Evolutionary conservation across 306 rosid genomes (phyloP).

Genomic region (Acacia melanoxylon): DNA sequence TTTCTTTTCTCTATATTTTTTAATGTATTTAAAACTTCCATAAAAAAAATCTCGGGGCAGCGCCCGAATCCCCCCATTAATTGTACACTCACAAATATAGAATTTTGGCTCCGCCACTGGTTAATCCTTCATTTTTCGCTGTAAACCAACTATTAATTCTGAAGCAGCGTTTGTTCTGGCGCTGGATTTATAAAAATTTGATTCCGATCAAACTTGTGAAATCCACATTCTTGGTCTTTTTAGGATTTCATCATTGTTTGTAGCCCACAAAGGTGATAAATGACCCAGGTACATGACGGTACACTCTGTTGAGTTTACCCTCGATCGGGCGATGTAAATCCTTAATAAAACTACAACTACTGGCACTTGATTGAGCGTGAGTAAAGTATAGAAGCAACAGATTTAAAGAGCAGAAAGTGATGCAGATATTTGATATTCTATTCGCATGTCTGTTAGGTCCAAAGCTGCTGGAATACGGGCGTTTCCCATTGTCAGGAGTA

Average conservation of each 20-base stretch:
- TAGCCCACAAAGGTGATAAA: neutral
- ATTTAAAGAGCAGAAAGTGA: slow-evolving; percentile 26
- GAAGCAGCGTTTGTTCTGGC: neutral
- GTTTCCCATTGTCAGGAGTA: slow-evolving; percentile 23
- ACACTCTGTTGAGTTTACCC: neutral
- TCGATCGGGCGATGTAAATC: neutral
- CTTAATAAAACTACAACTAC: neutral
- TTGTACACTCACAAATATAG: no score
- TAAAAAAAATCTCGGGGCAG: no score
- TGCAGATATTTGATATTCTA: slow-evolving; percentile 22
- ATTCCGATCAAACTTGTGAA: neutral
- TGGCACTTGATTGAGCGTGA: slow-evolving; percentile 16
- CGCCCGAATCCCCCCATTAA: no score
- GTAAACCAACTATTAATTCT: neutral
- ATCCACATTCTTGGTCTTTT: neutral
- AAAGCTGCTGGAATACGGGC: slow-evolving; percentile 33
- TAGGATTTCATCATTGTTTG: neutral
- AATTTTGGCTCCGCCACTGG: no score
- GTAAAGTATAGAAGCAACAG: slow-evolving; percentile 22
- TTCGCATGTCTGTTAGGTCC: slow-evolving; percentile 24
- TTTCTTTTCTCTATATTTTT: no score
- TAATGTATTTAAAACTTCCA: no score
- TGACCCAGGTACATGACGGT: neutral
- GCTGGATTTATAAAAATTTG: neutral
- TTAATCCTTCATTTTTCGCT: neutral